Evolutionary conservation across 768 basidiomycete genomes (phyloP).

Genomic region (Glaciozyma antarctica): DNA sequence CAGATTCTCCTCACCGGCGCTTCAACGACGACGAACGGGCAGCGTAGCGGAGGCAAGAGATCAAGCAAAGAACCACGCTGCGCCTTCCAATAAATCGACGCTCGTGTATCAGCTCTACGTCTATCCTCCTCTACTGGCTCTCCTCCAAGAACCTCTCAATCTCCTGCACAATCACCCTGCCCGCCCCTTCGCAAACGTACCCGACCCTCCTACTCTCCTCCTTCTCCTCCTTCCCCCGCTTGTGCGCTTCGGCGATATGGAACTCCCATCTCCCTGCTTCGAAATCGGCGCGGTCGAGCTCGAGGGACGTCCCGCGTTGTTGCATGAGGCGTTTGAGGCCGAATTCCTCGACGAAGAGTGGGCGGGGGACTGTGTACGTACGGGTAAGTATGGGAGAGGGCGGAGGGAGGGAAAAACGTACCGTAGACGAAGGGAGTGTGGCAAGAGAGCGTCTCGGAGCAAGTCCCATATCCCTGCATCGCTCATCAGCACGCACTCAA

Average conservation of each 20-base stretch:
- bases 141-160: constrained; percentile 32
- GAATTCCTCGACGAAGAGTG: constrained; percentile 71
- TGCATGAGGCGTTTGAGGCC: constrained; percentile 59
- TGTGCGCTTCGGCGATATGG: constrained; percentile 46
- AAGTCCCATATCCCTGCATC: constrained; percentile 65
- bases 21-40: too few relatives aligned
- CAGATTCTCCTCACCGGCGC: too few relatives aligned
- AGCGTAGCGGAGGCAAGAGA: too few relatives aligned
- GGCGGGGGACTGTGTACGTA: constrained; percentile 53
- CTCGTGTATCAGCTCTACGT: too few relatives aligned
- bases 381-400: neutral
- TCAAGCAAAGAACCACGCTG: too few relatives aligned
- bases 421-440: constrained; percentile 71
- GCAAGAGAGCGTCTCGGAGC: constrained; percentile 66
- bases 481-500: neutral
- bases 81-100: too few relatives aligned
- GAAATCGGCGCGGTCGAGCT: constrained; percentile 50
- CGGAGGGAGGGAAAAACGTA: constrained; percentile 35
- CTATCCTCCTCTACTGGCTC: neutral
- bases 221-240: constrained; percentile 42
- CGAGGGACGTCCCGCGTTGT: constrained; percentile 58
- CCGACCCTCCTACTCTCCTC: constrained; percentile 41
- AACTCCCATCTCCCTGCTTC: constrained; percentile 25
- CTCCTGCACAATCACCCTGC: constrained; percentile 27
- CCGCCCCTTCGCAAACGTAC: constrained; percentile 27